Evolutionary conservation across 345 rosid genomes (phyloP).

Genomic region (Balakata baccata): DNA sequence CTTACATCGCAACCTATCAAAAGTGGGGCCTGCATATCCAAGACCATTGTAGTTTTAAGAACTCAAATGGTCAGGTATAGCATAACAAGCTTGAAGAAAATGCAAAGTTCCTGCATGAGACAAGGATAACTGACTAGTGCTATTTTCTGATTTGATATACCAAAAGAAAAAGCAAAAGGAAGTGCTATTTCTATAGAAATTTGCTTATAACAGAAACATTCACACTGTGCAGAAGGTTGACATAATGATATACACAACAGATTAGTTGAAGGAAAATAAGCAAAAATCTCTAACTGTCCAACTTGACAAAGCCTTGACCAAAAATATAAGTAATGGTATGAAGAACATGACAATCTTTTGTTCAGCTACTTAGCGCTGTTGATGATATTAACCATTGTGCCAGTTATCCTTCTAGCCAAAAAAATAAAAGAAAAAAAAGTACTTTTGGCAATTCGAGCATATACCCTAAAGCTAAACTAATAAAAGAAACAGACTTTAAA

Average conservation of each 20-base stretch:
- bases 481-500: constrained; percentile 5
- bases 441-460: constrained; percentile 3
- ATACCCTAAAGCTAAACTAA: not conserved
- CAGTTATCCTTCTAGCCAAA: too few species aligned
- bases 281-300: too few species aligned
- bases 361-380: too few species aligned
- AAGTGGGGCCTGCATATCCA: constrained; percentile 79
- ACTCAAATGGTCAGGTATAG: constrained; percentile 5
- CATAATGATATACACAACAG: too few species aligned
- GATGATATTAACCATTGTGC: too few species aligned
- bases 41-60: not conserved
- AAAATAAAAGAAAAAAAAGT: not conserved
- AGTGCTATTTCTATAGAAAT: too few species aligned
- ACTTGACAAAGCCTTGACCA: too few species aligned
- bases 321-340: too few species aligned
- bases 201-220: not conserved
- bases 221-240: not conserved
- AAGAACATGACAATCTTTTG: too few species aligned
- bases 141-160: not conserved
- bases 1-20: constrained; percentile 91
- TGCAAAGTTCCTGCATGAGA: not conserved
- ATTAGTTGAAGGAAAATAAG: too few species aligned
- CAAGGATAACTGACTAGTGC: not conserved
- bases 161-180: too few species aligned
- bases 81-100: constrained; percentile 2